A percentile compares a stretch with the other conserved stretches of the same genome.
phyloP scores from a whole-genome alignment of 2,329 filamentous ascomycete genomes.

The Xylariaceae sp. region DNA sequence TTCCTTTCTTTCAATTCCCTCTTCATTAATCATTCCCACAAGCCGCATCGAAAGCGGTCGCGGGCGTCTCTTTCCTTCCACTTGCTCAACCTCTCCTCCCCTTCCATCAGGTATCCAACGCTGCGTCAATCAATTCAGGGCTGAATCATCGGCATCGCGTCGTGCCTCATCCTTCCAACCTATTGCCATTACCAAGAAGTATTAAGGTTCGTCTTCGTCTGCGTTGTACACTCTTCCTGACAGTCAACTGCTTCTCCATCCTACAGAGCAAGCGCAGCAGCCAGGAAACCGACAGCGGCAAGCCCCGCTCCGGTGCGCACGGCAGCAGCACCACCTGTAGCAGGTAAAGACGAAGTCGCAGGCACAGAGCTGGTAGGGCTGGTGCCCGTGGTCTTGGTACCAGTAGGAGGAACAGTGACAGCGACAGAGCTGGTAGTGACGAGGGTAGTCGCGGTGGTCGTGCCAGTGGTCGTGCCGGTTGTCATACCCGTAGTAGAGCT shows the following conservation, averaged over 20 bases:
- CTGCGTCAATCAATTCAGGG: too few species aligned
- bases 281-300: constrained; percentile 39
- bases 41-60: too few species aligned
- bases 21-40: too few species aligned
- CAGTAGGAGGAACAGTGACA: constrained; percentile 7
- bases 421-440: not conserved
- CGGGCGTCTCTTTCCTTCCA: too few species aligned
- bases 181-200: not conserved
- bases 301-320: constrained; percentile 36
- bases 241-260: not conserved
- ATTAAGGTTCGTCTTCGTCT: not conserved
- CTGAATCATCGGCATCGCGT: too few species aligned
- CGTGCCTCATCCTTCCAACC: too few species aligned
- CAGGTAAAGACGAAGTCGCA: not conserved
- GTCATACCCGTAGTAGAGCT: not conserved
- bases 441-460: constrained; percentile 5
- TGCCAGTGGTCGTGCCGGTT: not conserved
- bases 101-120: too few species aligned
- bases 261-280: constrained; percentile 35
- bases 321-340: constrained; percentile 27
- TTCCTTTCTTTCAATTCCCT: too few species aligned
- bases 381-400: constrained; percentile 24
- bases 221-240: constrained; percentile 1
- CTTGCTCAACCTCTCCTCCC: too few species aligned
- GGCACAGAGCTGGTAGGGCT: constrained; percentile 22